Conservation (phyloP, 495 filamentous ascomycete species). For the Penicillium daleae region DNA sequence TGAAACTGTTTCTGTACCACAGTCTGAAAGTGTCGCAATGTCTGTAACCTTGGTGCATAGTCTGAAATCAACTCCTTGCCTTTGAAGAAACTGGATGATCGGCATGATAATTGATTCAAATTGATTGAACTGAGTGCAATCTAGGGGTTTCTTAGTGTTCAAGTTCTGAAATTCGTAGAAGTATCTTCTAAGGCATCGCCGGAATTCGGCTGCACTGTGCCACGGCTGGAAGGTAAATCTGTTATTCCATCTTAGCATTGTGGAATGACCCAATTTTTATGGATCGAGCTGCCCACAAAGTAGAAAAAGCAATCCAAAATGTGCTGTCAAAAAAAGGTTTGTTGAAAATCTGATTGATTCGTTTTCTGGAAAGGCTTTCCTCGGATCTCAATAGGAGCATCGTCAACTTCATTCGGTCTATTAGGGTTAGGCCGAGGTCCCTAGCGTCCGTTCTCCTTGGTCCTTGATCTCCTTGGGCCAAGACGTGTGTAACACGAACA, state of each 20-base stretch:
- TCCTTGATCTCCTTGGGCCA: slow-evolving; percentile 3
- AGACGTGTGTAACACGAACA: slow-evolving; percentile 1
- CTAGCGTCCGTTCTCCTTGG: not conserved
- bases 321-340: not conserved
- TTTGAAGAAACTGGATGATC: slow-evolving; percentile 38
- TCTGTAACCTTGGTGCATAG: slow-evolving; percentile 28
- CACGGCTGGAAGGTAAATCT: slow-evolving; percentile 47
- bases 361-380: not conserved
- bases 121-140: slow-evolving; percentile 36
- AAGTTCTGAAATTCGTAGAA: slow-evolving; percentile 26
- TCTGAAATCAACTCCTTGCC: slow-evolving; percentile 46
- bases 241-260: not conserved
- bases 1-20: slow-evolving; percentile 17
- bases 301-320: not conserved
- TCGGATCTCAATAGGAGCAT: slow-evolving; percentile 6
- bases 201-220: slow-evolving; percentile 44
- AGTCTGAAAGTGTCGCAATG: slow-evolving; percentile 18
- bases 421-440: not conserved
- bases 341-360: slow-evolving; percentile 2
- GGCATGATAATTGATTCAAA: slow-evolving; percentile 44
- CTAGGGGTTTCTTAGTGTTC: slow-evolving; percentile 28
- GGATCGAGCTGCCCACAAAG: not conserved
- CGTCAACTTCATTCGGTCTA: slow-evolving; percentile 2
- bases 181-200: slow-evolving; percentile 28
- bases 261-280: not conserved